Percentiles rank a stretch among this genome's conserved stretches.
Conservation (phyloP, 2,329 filamentous ascomycete species). For the Neonectria sp. region DNA sequence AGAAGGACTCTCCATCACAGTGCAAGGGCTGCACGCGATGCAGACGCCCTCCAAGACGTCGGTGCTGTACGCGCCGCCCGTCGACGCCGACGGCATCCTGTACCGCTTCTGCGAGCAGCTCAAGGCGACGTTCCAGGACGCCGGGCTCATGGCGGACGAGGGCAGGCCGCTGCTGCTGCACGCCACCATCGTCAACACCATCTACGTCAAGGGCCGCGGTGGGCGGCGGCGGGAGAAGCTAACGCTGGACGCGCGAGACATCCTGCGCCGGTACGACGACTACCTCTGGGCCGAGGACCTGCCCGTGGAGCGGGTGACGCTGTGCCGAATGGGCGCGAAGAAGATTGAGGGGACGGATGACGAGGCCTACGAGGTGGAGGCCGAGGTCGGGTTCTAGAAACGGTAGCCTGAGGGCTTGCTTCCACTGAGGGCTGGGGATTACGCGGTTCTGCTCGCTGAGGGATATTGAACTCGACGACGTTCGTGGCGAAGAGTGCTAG, state of each 20-base stretch:
- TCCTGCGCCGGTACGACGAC: slow-evolving; percentile 73
- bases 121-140: slow-evolving; percentile 66
- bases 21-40: slow-evolving; percentile 74
- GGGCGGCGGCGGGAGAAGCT: slow-evolving; percentile 55
- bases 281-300: slow-evolving; percentile 81
- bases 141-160: slow-evolving; percentile 71
- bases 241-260: slow-evolving; percentile 67
- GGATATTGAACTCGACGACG: neutral
- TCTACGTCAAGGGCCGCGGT: slow-evolving; percentile 72
- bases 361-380: slow-evolving; percentile 68
- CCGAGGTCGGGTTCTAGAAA: slow-evolving; percentile 59
- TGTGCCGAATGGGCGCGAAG: slow-evolving; percentile 92
- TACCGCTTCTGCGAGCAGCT: slow-evolving; percentile 71
- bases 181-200: slow-evolving; percentile 88
- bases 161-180: slow-evolving; percentile 80
- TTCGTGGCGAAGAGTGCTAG: slow-evolving; percentile 18
- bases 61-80: slow-evolving; percentile 76
- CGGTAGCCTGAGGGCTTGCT: slow-evolving; percentile 24
- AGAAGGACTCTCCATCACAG: slow-evolving; percentile 58
- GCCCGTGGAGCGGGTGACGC: slow-evolving; percentile 77
- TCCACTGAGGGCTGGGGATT: neutral
- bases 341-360: slow-evolving; percentile 69
- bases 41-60: slow-evolving; percentile 69
- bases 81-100: slow-evolving; percentile 67
- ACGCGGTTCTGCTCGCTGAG: neutral